Evolutionary conservation across 345 rosid genomes (phyloP).

Genomic region (Arabidopsis thaliana): TAIR10.1 NC_003070.9:28078001-28078500

Average conservation of each 20-base stretch:
- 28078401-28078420: conserved; percentile 81
- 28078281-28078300: conserved; percentile 89
- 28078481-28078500: conserved; percentile 31
- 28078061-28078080: conserved; percentile 94
- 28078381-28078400: conserved; percentile 90
- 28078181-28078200: conserved; percentile 92
- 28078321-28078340: conserved; percentile 91
- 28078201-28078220: conserved; percentile 95
- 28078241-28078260: conserved; percentile 81
- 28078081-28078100: conserved; percentile 90
- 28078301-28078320: conserved; percentile 97
- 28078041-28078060: conserved; percentile 83
- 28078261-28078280: conserved; percentile 64
- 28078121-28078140: conserved; percentile 79
- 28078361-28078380: conserved; percentile 81
- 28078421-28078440: not conserved
- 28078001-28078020: conserved; percentile 86
- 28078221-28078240: conserved; percentile 97
- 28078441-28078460: conserved; percentile 38
- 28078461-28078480: conserved; percentile 24
- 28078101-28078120: conserved; percentile 69
- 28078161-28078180: conserved; percentile 95
- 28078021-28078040: conserved; percentile 88
- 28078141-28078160: conserved; percentile 81
- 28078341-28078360: conserved; percentile 98